Evolutionary conservation across 257 asterid genomes (phyloP).

Genomic region (Nyctanthes arbortristis): DNA sequence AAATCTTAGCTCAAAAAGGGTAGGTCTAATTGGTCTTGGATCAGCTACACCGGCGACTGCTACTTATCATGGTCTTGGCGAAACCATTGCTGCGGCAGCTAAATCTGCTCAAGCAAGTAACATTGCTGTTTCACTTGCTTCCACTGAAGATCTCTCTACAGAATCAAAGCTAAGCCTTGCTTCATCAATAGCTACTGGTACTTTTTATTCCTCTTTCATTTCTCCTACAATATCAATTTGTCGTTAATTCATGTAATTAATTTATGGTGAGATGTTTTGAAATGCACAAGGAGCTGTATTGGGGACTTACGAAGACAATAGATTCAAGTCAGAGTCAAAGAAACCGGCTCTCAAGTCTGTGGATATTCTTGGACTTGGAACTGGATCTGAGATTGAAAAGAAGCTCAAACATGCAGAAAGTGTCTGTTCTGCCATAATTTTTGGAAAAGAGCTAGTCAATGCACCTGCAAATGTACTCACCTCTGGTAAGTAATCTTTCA

Average conservation of each 20-base stretch:
- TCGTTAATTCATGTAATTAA: neutral
- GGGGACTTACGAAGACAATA: conserved; percentile 83
- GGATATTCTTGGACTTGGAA: conserved; percentile 91
- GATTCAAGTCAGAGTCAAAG: conserved; percentile 88
- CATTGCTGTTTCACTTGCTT: conserved; percentile 86
- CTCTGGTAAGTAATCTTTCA: conserved; percentile 67
- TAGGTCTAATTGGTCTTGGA: conserved; percentile 85
- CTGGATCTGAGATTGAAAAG: conserved; percentile 85
- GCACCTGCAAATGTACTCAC: conserved; percentile 98
- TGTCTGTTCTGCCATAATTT: conserved; percentile 79
- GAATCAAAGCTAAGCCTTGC: conserved; percentile 69
- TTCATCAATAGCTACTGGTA: conserved; percentile 86
- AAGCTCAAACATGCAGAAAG: conserved; percentile 73
- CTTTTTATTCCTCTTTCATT: neutral
- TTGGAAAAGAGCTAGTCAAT: conserved; percentile 89
- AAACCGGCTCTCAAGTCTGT: conserved; percentile 60
- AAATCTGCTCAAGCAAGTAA: conserved; percentile 70
- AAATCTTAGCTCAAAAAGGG: conserved; percentile 75
- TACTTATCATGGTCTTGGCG: conserved; percentile 83
- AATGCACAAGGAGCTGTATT: conserved; percentile 66
- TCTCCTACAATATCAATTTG: neutral
- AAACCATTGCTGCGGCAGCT: conserved; percentile 88
- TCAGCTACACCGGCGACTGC: conserved; percentile 45
- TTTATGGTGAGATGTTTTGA: conserved; percentile 10
- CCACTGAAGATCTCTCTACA: conserved; percentile 53